These are phyloP conservation scores for Eragrostis nindensis DNA, from an alignment of 176 grass and related monocot species.

Conservation along the genomic window DNA sequence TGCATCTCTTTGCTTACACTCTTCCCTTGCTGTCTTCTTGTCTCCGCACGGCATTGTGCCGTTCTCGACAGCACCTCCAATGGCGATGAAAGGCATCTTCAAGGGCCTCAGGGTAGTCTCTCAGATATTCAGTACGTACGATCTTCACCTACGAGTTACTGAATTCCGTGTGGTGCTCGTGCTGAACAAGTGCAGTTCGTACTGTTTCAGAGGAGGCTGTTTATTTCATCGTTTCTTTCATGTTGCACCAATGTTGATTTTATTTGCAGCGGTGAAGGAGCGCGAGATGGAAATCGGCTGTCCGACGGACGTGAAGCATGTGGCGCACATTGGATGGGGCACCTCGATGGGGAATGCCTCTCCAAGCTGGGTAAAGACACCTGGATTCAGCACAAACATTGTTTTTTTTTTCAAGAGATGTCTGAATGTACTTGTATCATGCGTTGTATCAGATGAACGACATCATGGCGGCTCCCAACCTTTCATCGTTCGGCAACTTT, in stretches of 20 bases:
- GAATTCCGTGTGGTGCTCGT: not conserved
- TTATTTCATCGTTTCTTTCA: not conserved
- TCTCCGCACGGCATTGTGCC: constrained; percentile 9
- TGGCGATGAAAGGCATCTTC: constrained; percentile 80
- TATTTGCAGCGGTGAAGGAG: constrained; percentile 60
- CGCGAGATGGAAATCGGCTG: constrained; percentile 72
- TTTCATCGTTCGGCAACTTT: constrained; percentile 41
- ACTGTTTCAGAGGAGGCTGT: not conserved
- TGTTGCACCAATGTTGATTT: not conserved
- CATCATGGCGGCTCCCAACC: constrained; percentile 44
- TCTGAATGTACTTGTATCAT: not conserved
- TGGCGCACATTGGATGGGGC: constrained; percentile 74
- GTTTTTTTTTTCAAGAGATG: constrained; percentile 16
- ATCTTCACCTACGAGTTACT: not conserved
- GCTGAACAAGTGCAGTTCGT: not conserved
- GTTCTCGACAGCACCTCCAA: constrained; percentile 13
- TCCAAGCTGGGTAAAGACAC: constrained; percentile 64
- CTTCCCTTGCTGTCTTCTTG: not conserved
- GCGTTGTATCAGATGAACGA: constrained; percentile 49
- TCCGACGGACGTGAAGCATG: constrained; percentile 75
- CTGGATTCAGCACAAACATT: not conserved
- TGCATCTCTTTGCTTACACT: not conserved
- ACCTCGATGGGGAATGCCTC: constrained; percentile 31
- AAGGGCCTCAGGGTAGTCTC: constrained; percentile 82
- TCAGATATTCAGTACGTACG: constrained; percentile 62